A percentile compares a stretch with the other conserved stretches of the same genome.
Conservation (phyloP, 129 eudicot genomes). For the Mikania micrantha region DNA sequence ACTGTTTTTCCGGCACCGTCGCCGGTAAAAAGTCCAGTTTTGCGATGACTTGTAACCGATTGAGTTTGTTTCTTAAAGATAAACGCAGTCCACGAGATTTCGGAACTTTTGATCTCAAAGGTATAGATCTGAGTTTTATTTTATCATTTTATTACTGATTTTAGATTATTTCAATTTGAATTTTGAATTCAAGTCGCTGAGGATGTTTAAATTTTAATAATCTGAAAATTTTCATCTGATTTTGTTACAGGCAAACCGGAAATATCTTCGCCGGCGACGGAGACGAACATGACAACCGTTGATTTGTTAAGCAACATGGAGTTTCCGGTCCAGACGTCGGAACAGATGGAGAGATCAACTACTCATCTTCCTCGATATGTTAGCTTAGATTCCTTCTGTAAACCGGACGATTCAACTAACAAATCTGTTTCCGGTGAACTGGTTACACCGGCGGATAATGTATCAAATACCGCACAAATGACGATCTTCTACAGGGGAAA, state of each 20-base stretch:
- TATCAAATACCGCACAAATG: constrained; percentile 32
- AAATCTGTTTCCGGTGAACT: constrained; percentile 20
- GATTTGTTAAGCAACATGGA: constrained; percentile 28
- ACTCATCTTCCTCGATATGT: constrained; percentile 23
- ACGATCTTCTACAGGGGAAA: constrained; percentile 61
- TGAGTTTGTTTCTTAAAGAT: constrained; percentile 49
- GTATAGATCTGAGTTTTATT: constrained; percentile 13
- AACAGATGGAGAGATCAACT: neutral
- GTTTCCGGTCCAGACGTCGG: neutral
- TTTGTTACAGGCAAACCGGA: constrained; percentile 26
- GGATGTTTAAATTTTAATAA: too few relatives aligned
- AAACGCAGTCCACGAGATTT: constrained; percentile 39
- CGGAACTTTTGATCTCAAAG: constrained; percentile 22
- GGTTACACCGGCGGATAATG: constrained; percentile 7
- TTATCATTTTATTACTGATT: neutral
- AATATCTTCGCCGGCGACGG: neutral
- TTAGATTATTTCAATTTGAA: neutral
- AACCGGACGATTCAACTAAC: neutral
- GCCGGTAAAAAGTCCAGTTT: constrained; percentile 33
- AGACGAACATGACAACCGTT: constrained; percentile 2
- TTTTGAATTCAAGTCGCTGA: neutral
- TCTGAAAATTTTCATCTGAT: neutral
- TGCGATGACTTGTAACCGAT: constrained; percentile 35
- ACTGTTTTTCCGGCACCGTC: constrained; percentile 5
- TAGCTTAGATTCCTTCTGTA: neutral